Evolutionary conservation across 306 rosid species (phyloP).

Genomic region (Quercus engelmannii): DNA sequence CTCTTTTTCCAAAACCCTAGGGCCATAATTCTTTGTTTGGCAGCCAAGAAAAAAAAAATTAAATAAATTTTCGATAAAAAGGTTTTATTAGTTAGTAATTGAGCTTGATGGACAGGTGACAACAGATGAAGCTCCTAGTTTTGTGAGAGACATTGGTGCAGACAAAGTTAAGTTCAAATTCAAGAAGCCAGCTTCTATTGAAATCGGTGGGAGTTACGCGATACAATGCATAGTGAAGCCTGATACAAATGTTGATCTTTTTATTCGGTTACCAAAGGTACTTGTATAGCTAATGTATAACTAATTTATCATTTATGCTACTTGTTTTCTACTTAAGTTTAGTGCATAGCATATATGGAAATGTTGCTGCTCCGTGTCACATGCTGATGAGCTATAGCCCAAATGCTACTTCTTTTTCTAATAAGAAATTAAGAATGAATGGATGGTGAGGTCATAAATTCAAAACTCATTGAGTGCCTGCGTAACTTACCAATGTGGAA

Average conservation of each 20-base stretch:
- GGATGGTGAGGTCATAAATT: too few species aligned
- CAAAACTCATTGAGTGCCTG: too few species aligned
- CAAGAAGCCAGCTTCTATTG: constrained; percentile 52
- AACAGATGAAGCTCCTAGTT: constrained; percentile 58
- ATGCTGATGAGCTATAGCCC: too few species aligned
- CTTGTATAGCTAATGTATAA: not conserved
- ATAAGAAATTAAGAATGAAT: too few species aligned
- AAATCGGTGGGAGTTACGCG: constrained; percentile 70
- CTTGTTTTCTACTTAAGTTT: not conserved
- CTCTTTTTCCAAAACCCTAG: not conserved
- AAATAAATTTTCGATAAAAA: too few species aligned
- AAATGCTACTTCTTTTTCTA: too few species aligned
- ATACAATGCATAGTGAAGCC: constrained; percentile 56
- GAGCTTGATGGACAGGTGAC: constrained; percentile 44
- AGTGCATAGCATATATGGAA: not conserved
- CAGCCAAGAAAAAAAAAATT: not conserved
- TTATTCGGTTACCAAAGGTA: constrained; percentile 81
- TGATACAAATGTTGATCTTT: constrained; percentile 61
- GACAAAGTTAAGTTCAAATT: constrained; percentile 84
- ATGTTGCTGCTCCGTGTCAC: not conserved
- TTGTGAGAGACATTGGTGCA: constrained; percentile 74
- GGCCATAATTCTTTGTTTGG: not conserved
- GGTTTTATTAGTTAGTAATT: not conserved
- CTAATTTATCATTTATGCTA: not conserved
- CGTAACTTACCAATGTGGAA: too few species aligned